These are phyloP conservation scores for Pseudozyma sp. DNA, from an alignment of 1,284 basidiomycete species.

Conservation along the genomic window DNA sequence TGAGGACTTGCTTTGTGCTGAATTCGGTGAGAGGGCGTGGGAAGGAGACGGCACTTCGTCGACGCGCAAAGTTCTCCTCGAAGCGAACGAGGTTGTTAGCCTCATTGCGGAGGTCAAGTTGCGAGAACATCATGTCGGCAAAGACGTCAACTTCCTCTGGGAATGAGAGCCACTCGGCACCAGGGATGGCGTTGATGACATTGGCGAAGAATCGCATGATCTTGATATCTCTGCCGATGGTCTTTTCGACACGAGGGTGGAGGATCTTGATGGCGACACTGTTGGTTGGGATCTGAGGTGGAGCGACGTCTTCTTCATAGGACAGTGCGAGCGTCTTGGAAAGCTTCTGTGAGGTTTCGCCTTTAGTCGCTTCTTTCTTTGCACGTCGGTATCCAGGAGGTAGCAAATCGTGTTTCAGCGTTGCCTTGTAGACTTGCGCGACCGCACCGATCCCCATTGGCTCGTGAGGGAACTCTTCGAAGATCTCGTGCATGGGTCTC, in stretches of 20 bases:
- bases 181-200: slow-evolving; percentile 82
- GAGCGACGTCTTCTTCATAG: slow-evolving; percentile 58
- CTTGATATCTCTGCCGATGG: slow-evolving; percentile 85
- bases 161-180: slow-evolving; percentile 95
- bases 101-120: slow-evolving; percentile 91
- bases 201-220: slow-evolving; percentile 95
- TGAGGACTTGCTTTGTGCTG: slow-evolving; percentile 82
- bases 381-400: slow-evolving; percentile 72
- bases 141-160: slow-evolving; percentile 96
- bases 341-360: slow-evolving; percentile 31
- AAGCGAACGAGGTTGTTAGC: slow-evolving; percentile 88
- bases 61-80: slow-evolving; percentile 82
- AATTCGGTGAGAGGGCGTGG: slow-evolving; percentile 85
- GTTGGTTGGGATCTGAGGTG: slow-evolving; percentile 59
- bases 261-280: slow-evolving; percentile 94
- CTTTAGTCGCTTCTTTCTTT: slow-evolving; percentile 34
- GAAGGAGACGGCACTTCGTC: slow-evolving; percentile 85
- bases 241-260: slow-evolving; percentile 81
- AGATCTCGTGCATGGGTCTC: slow-evolving; percentile 82
- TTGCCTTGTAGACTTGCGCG: slow-evolving; percentile 92
- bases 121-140: slow-evolving; percentile 95
- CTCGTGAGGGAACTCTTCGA: slow-evolving; percentile 85
- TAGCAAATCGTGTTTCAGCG: slow-evolving; percentile 83
- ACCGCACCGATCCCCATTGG: slow-evolving; percentile 99
- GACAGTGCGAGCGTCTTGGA: slow-evolving; percentile 55